Percentiles rank a stretch among this genome's conserved stretches.
Conservation (phyloP, 495 filamentous ascomycete genomes). For the Astrothelium macrocarpum region DNA sequence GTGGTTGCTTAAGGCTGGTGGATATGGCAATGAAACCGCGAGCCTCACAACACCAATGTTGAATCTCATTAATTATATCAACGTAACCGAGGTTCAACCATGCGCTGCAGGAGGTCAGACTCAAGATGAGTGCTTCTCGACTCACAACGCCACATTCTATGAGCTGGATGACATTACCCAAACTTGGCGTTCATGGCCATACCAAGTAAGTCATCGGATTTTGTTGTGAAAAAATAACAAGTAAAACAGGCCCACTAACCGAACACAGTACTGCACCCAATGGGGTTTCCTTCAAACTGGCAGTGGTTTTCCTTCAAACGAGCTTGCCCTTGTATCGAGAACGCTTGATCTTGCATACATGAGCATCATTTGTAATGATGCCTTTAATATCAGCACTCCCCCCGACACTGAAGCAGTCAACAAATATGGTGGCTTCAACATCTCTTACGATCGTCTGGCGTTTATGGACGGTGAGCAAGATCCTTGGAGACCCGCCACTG, state of each 20-base stretch:
- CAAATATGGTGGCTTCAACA: conserved; percentile 59
- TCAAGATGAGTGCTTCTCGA: conserved; percentile 49
- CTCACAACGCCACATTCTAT: conserved; percentile 43
- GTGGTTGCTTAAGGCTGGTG: conserved; percentile 32
- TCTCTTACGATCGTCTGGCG: conserved; percentile 41
- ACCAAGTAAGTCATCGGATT: conserved; percentile 31
- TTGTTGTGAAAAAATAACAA: not conserved
- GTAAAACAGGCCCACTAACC: not conserved
- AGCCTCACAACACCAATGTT: conserved; percentile 46
- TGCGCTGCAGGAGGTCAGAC: conserved; percentile 29
- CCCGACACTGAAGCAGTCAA: conserved; percentile 52
- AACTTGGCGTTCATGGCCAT: conserved; percentile 50
- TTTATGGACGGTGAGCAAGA: conserved; percentile 57
- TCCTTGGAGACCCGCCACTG: conserved; percentile 59
- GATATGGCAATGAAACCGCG: conserved; percentile 42
- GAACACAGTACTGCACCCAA: conserved; percentile 31
- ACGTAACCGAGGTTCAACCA: conserved; percentile 31
- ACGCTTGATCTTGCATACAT: conserved; percentile 47
- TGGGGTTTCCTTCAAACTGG: conserved; percentile 68
- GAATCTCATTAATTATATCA: conserved; percentile 57
- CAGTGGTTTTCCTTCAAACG: conserved; percentile 45
- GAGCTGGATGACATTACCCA: conserved; percentile 39
- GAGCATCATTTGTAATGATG: conserved; percentile 43
- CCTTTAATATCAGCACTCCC: conserved; percentile 53
- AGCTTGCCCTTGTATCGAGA: conserved; percentile 57